Base-by-base conservation (phyloP, 73 alveolate species). In the Diophrys sp. region DNA sequence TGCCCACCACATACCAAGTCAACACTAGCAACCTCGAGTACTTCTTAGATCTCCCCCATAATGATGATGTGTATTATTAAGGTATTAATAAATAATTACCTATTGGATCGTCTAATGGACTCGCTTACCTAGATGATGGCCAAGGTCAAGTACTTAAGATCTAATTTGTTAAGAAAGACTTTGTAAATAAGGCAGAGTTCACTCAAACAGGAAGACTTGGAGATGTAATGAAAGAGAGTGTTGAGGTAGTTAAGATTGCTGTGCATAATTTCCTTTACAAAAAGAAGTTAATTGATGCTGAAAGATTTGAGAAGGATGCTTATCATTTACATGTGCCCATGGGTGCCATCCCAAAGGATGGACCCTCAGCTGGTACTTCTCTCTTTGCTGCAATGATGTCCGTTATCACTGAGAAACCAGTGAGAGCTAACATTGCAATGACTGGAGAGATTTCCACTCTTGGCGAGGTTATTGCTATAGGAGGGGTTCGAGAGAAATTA, bases 311-410 rank as follows among this genome's bases (percentile, higher is more conserved):
- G 14, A 79, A 85, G 74, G 84, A 86, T 28, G 56, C 81, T 67
- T 86, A 73, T 73, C 97, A 91, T 78, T 66, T 88, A 33, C 97
- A 91, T 80, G 90, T 88, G 31, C 93, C 93, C 24, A 82, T 77
- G 81, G 97, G 97, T 0, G 97, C 97, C 34, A 88, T 82, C 23
- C 97, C 97, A 2, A 91, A 91, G 79, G 97, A 91, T 71, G 97
- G 97, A 27, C 97, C 97, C 28, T 84, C 94, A 24, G 97, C 97
- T 32, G 97, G 97, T 14, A 80, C 75, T 11, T 87, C 97, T 29
- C 88, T 91, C 44, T 88, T 89, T 55, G 89, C 94, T 24, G 94
- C 97, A 23, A 79, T 88, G 24, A 72, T 88, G 14, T 83, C 94
- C 23, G 33, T 91, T 0, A 93, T 86, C 34, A 66, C 79, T 23